Evolutionary conservation across 139 green algal genomes (phyloP).

Genomic region (Micractinium conductrix): DNA sequence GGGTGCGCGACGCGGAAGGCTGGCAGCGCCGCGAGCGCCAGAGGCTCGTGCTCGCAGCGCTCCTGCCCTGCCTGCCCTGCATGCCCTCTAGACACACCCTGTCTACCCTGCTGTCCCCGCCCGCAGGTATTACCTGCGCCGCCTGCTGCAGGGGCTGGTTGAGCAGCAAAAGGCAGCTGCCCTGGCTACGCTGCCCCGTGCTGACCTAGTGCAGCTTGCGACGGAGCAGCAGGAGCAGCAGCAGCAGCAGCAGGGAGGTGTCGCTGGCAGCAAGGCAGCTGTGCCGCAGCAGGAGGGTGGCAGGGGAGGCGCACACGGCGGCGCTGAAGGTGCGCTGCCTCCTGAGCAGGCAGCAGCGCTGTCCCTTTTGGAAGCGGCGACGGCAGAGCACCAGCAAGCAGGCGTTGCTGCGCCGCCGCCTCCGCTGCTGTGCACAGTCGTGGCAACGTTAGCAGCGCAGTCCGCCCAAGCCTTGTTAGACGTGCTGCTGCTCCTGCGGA

Average conservation of each 20-base stretch:
- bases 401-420: neutral
- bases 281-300: neutral
- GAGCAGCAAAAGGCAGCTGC: neutral
- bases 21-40: neutral
- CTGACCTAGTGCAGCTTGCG: neutral
- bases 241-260: neutral
- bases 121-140: constrained; percentile 49
- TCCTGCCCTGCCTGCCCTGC: neutral
- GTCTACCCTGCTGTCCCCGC: neutral
- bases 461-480: constrained; percentile 1
- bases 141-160: constrained; percentile 31
- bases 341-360: neutral
- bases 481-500: constrained; percentile 21
- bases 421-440: neutral
- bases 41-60: neutral
- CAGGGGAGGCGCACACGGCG: neutral
- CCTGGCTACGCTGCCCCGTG: constrained; percentile 15
- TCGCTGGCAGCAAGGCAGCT: too few species aligned
- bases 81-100: too few species aligned
- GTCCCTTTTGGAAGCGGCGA: neutral
- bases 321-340: neutral
- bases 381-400: neutral
- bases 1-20: too few species aligned
- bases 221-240: neutral
- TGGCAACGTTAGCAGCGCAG: constrained; percentile 21